Percentiles rank a stretch among this genome's conserved stretches.
Evolutionary conservation across 2,329 filamentous ascomycete genomes (phyloP).

Genomic region (Ophiostoma perfectum): DNA sequence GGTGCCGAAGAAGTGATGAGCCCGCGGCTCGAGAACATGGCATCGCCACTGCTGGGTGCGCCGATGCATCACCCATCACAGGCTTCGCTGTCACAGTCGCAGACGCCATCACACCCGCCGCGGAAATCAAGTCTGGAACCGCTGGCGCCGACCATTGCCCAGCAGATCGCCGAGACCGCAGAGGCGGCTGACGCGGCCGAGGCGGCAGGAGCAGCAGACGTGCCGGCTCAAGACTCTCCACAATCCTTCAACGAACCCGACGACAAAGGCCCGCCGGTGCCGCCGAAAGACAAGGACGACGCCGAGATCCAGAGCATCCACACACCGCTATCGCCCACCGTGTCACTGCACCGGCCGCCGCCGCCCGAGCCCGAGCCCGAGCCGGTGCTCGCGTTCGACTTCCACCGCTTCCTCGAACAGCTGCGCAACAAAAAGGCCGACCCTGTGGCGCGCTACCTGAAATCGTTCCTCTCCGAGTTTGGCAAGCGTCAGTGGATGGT

Average conservation of each 20-base stretch:
- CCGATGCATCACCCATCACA: slow-evolving; percentile 35
- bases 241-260: no score
- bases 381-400: slow-evolving; percentile 85
- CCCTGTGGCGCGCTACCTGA: slow-evolving; percentile 89
- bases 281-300: slow-evolving; percentile 49
- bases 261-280: slow-evolving; percentile 52
- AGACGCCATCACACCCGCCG: slow-evolving; percentile 59
- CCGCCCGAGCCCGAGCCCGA: slow-evolving; percentile 73
- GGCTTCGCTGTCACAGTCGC: neutral
- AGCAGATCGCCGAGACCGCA: slow-evolving; percentile 32
- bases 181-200: neutral
- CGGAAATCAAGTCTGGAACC: slow-evolving; percentile 83
- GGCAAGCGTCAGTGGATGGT: slow-evolving; percentile 99
- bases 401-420: slow-evolving; percentile 94
- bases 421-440: slow-evolving; percentile 95
- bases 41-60: slow-evolving; percentile 68
- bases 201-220: slow-evolving; percentile 31
- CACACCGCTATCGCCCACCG: slow-evolving; percentile 43
- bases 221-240: no score
- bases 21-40: slow-evolving; percentile 66
- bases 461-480: slow-evolving; percentile 92
- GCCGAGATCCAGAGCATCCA: slow-evolving; percentile 10
- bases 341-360: slow-evolving; percentile 56
- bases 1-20: slow-evolving; percentile 86
- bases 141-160: slow-evolving; percentile 46